phyloP scores from a whole-genome alignment of 805 yeast genomes.

The Wickerhamiella galacta region DNA sequence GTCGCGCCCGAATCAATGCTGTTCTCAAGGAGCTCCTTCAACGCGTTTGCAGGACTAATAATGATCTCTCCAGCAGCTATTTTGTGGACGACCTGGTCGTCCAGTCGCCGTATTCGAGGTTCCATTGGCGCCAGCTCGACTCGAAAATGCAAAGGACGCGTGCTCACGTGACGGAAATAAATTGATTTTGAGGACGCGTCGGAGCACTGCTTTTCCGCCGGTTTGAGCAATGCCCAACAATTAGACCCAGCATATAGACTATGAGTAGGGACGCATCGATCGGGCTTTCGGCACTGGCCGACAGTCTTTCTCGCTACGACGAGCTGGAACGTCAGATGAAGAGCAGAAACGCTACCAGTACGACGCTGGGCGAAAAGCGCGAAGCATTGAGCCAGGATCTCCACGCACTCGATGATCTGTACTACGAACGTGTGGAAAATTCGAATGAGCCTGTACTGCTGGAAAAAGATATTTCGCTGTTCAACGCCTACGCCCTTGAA shows the following conservation, averaged over 20 bases:
- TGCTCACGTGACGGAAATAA: background rate
- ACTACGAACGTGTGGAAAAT: background rate
- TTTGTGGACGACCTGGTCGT: slow-evolving; percentile 57
- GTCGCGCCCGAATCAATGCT: slow-evolving; percentile 75
- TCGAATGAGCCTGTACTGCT: background rate
- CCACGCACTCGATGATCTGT: background rate
- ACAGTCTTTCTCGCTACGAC: background rate
- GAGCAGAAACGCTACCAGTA: background rate
- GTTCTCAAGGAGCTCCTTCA: slow-evolving; percentile 85
- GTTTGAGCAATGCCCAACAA: too few species aligned
- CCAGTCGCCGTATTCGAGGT: slow-evolving; percentile 33
- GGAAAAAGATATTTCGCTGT: background rate
- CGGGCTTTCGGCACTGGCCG: too few species aligned
- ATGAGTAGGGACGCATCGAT: too few species aligned
- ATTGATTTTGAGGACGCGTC: background rate
- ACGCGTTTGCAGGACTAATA: slow-evolving; percentile 82
- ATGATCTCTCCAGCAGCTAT: slow-evolving; percentile 98
- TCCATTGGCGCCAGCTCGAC: background rate
- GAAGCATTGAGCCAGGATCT: background rate
- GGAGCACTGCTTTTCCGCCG: background rate
- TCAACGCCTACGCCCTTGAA: too few species aligned
- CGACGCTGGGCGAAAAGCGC: background rate
- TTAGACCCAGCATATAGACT: too few species aligned
- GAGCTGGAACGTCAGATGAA: background rate
- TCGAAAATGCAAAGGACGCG: background rate